These are phyloP conservation scores for Limnomonas spitsbergensis DNA, from an alignment of 139 green algal genomes.

Conservation along the genomic window DNA sequence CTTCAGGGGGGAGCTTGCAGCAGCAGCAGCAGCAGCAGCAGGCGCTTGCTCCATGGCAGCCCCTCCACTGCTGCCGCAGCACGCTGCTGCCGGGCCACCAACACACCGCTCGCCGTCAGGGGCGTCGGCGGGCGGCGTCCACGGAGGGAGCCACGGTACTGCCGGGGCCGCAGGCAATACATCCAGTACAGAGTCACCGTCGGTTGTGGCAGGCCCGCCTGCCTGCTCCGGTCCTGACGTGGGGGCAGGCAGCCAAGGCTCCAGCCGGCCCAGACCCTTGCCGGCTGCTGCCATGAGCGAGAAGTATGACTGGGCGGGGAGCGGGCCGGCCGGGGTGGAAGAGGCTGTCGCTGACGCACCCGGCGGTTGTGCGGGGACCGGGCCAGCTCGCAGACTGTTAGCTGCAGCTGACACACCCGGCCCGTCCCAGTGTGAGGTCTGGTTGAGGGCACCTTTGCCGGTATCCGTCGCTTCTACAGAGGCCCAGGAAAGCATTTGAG, in stretches of 20 bases:
- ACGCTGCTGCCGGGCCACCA: too few species aligned
- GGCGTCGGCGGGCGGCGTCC: not conserved
- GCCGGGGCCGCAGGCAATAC: not conserved
- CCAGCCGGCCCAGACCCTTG: not conserved
- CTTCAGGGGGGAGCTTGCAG: too few species aligned
- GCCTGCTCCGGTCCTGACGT: not conserved
- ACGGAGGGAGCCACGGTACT: not conserved
- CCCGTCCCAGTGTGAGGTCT: too few species aligned
- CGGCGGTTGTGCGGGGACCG: not conserved
- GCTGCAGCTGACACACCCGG: too few species aligned
- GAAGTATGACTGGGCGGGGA: slow-evolving; percentile 9
- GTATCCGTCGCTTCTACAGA: too few species aligned
- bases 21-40: too few species aligned
- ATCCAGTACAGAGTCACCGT: not conserved
- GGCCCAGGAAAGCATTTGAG: too few species aligned
- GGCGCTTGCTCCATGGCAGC: too few species aligned
- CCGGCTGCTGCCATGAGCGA: slow-evolving; percentile 16
- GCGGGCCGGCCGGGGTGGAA: not conserved
- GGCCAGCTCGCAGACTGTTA: too few species aligned
- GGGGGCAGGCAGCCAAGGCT: slow-evolving; percentile 3
- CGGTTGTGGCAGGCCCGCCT: not conserved
- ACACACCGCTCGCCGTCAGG: not conserved
- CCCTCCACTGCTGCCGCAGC: too few species aligned
- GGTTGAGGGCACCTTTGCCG: too few species aligned
- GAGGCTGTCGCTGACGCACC: not conserved